Percentiles rank a stretch among this genome's conserved stretches.
phyloP scores from a whole-genome alignment of 306 rosid genomes.

The Heteromeles arbutifolia region DNA sequence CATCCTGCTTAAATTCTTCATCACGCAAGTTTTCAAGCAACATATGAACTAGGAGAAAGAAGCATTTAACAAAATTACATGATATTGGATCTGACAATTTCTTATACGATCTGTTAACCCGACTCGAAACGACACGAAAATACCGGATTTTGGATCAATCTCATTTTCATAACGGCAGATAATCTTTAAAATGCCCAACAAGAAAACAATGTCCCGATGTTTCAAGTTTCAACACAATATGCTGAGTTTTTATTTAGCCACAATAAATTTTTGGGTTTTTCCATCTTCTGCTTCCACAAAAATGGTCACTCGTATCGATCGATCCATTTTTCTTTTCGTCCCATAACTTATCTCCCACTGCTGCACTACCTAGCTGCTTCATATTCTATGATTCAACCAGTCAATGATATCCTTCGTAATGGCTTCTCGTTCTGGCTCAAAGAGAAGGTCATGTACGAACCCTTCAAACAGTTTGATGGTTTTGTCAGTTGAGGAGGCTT shows the following conservation, averaged over 20 bases:
- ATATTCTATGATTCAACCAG: constrained; percentile 62
- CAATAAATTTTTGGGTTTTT: not conserved
- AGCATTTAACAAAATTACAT: not conserved
- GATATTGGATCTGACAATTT: not conserved
- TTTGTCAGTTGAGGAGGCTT: constrained; percentile 79
- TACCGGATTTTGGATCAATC: not conserved
- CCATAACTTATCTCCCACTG: not conserved
- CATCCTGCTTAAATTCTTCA: not conserved
- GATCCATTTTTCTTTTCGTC: not conserved
- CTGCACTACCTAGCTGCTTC: constrained; percentile 16
- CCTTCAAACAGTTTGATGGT: constrained; percentile 63
- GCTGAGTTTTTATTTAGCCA: not conserved
- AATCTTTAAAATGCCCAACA: not conserved
- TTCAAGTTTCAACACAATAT: constrained; percentile 2
- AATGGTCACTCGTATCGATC: not conserved
- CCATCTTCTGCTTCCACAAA: constrained; percentile 3
- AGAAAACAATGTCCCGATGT: not conserved
- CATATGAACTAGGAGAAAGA: not conserved
- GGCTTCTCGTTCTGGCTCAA: constrained; percentile 71
- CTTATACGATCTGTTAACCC: no score
- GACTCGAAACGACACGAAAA: no score
- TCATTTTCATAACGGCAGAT: not conserved
- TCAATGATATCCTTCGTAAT: constrained; percentile 49
- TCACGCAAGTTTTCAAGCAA: not conserved
- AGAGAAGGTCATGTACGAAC: constrained; percentile 70